Evolutionary conservation across 345 rosid species (phyloP).

Genomic region (Sonneratia caseolaris): DNA sequence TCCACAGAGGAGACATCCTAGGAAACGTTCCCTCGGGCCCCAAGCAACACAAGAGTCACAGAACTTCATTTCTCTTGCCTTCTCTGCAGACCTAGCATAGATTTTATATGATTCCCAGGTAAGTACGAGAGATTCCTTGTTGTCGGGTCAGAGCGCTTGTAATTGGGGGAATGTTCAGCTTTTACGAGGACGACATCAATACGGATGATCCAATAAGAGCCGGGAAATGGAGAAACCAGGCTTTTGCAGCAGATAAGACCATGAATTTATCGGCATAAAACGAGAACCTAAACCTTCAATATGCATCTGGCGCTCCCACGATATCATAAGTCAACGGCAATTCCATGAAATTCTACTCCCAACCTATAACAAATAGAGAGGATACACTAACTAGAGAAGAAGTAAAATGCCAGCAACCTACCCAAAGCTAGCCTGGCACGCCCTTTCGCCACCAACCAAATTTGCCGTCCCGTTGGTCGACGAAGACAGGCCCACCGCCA

Average conservation of each 20-base stretch:
- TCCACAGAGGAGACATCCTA: too few species aligned
- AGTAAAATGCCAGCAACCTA: background rate
- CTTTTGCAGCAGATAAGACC: background rate
- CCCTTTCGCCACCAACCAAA: conserved; percentile 33
- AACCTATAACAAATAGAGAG: background rate
- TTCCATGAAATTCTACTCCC: background rate
- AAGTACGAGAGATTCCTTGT: too few species aligned
- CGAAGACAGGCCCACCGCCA: conserved; percentile 29
- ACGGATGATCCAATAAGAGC: background rate
- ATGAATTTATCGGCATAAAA: background rate
- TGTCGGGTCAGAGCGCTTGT: too few species aligned
- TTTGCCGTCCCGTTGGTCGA: conserved; percentile 41
- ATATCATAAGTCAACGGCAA: background rate
- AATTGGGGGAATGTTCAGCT: too few species aligned
- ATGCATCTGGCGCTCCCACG: background rate
- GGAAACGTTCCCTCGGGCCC: too few species aligned
- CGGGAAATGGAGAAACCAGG: background rate
- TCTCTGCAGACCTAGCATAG: too few species aligned
- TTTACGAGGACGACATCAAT: too few species aligned
- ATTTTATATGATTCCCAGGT: too few species aligned
- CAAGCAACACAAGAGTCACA: too few species aligned
- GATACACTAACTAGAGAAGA: background rate
- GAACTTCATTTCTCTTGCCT: too few species aligned
- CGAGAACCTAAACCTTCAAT: background rate
- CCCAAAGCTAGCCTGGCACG: conserved; percentile 27